Evolutionary conservation across 2,329 filamentous ascomycete genomes (phyloP), one percentile per base, ranked within the genome.

Genomic region (Diatrype stigma): DNA sequence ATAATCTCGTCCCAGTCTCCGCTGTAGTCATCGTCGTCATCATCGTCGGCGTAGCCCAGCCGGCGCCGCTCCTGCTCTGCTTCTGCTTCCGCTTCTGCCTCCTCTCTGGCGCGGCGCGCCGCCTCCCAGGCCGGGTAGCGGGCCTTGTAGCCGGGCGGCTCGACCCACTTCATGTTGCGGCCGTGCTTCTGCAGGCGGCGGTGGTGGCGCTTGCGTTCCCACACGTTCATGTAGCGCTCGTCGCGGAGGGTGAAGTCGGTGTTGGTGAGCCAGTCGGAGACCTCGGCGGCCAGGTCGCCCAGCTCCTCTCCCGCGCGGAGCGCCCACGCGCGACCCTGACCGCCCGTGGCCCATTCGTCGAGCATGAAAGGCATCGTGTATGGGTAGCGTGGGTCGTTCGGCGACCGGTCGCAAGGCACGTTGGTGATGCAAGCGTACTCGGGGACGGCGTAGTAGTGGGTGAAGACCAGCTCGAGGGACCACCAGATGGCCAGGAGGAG

Each of bases 361-460:
- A 85, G 60, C 68, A 85, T 85, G 51, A 82, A 76, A 3, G 82
- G 82, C 44, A 85, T 71, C 1, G 81, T 79, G 37, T 71, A 73
- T n/a, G 81, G 82, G 64, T 82, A 85, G 23, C 75, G 75, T 0
- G 82, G 82, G 61, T 85, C 82, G 44, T 79, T 73, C 11, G 74
- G 72, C 26, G 76, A 77, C 79, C 79, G 85, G 34, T 75, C 70
- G 61, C 81, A 84, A 2, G 73, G 72, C 37, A 68, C 45, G 52
- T 63, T 47, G 45, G 66, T 63, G 12, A 72, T 72, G 56, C 81
- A 84, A 30, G 71, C 47, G 38, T 65, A 71, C n/a, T 68, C 62
- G 2, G 80, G 79, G 16, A 76, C 76, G 60, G 80, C 84, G 66
- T 78, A 85, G 6, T 68, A 55, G 37, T 63, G 68, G 63, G 80